Percentiles rank a stretch among this genome's conserved stretches.
Conservation (phyloP, 2,329 filamentous ascomycete species). For the Graphilbum fragrans region DNA sequence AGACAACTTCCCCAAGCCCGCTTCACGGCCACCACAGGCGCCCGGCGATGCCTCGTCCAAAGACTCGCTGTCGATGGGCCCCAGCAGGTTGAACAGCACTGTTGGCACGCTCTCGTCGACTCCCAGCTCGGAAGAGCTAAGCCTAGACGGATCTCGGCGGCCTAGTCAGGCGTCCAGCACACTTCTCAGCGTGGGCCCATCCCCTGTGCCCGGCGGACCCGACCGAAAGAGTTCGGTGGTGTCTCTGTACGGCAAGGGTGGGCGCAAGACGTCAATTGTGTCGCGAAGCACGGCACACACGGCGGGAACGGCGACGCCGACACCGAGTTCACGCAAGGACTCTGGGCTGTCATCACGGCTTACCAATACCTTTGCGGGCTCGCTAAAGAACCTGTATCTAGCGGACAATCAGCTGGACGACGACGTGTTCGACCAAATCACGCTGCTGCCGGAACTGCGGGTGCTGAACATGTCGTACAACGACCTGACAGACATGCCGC, state of each 20-base stretch:
- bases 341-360: conserved; percentile 73
- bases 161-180: conserved; percentile 77
- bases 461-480: conserved; percentile 94
- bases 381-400: conserved; percentile 71
- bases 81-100: conserved; percentile 24
- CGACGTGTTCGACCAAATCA: conserved; percentile 88
- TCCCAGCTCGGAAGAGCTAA: conserved; percentile 67
- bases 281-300: conserved; percentile 45
- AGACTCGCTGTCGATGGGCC: conserved; percentile 20
- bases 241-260: conserved; percentile 65
- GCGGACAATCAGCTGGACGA: conserved; percentile 92
- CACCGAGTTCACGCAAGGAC: conserved; percentile 61
- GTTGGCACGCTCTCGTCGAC: conserved; percentile 38
- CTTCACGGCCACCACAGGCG: conserved; percentile 53
- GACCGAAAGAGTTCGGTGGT: conserved; percentile 76
- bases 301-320: conserved; percentile 39
- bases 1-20: conserved; percentile 78
- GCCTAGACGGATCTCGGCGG: conserved; percentile 46
- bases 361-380: conserved; percentile 77
- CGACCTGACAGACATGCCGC: conserved; percentile 81
- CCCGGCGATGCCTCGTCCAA: conserved; percentile 29
- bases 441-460: conserved; percentile 68
- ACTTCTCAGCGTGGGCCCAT: conserved; percentile 62
- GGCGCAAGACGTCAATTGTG: conserved; percentile 74
- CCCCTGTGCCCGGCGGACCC: conserved; percentile 45